Percentiles rank a stretch among this genome's conserved stretches.
These are phyloP conservation scores for Termitomyces eurrhizus DNA, from an alignment of 768 basidiomycete species.

Conservation along the genomic window DNA sequence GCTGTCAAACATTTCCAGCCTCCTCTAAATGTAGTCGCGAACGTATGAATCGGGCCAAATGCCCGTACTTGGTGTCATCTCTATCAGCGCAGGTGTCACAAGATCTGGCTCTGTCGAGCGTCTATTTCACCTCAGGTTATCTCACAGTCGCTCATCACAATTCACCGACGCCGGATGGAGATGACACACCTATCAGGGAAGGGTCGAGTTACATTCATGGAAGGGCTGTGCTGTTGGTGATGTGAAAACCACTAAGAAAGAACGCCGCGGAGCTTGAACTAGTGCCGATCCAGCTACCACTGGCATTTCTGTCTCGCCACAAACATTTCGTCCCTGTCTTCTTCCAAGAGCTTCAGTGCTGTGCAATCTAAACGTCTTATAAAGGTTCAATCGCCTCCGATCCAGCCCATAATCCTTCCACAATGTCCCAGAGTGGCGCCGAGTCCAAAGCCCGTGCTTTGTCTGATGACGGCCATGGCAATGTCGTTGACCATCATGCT, in stretches of 20 bases:
- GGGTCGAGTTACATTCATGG: not conserved
- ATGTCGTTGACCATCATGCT: constrained; percentile 73
- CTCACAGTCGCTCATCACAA: not conserved
- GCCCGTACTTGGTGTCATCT: too few relatives aligned
- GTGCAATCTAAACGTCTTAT: constrained; percentile 7
- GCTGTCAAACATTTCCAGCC: too few relatives aligned
- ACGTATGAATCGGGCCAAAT: too few relatives aligned
- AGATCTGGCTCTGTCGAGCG: too few relatives aligned
- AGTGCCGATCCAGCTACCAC: not conserved
- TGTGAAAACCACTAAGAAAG: not conserved
- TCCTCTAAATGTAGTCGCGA: too few relatives aligned
- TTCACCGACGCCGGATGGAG: not conserved
- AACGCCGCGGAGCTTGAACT: not conserved
- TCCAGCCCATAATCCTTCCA: not conserved
- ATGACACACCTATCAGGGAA: not conserved
- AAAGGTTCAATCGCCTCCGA: constrained; percentile 8
- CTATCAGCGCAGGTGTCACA: too few relatives aligned
- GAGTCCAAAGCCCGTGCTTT: constrained; percentile 54
- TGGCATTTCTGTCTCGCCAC: not conserved
- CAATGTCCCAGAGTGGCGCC: constrained; percentile 24
- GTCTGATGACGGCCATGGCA: constrained; percentile 39
- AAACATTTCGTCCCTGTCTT: not conserved
- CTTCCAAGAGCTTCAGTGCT: not conserved
- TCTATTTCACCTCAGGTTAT: not conserved
- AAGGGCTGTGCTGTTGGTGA: not conserved